Evolutionary conservation across 148 eudicot species (phyloP).

Genomic region (Rhododendron kiyosumense): DNA sequence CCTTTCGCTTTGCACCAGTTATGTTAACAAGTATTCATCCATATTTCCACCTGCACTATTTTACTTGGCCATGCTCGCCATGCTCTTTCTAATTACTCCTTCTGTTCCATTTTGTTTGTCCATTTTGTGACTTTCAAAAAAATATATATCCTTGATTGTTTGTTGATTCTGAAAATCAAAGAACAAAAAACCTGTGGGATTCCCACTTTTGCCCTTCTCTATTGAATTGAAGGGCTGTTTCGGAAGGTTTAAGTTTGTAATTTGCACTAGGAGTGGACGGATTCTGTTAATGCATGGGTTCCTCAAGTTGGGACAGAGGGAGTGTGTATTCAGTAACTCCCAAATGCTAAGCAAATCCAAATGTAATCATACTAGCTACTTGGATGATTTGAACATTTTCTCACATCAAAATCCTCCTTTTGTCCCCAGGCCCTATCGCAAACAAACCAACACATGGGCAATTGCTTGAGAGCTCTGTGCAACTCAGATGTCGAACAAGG

Average conservation of each 20-base stretch:
- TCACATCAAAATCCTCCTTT: too few relatives aligned
- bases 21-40: background rate
- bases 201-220: background rate
- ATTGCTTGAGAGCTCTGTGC: constrained; percentile 29
- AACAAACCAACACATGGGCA: constrained; percentile 22
- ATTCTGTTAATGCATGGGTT: too few relatives aligned
- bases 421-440: constrained; percentile 22
- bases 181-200: background rate
- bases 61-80: background rate
- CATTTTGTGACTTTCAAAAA: too few relatives aligned
- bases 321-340: too few relatives aligned
- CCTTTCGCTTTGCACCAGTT: background rate
- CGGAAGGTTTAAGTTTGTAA: background rate
- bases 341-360: background rate
- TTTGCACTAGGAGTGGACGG: background rate
- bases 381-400: background rate
- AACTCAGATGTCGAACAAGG: constrained; percentile 32
- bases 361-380: background rate
- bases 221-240: background rate
- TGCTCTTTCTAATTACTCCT: background rate
- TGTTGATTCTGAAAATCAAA: too few relatives aligned
- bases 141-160: too few relatives aligned
- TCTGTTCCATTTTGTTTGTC: too few relatives aligned
- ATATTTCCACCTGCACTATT: background rate
- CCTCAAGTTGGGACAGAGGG: too few relatives aligned